Evolutionary conservation across 108 stramenopile species (phyloP).

Genomic region (Hondaea fermentalgiana): DNA sequence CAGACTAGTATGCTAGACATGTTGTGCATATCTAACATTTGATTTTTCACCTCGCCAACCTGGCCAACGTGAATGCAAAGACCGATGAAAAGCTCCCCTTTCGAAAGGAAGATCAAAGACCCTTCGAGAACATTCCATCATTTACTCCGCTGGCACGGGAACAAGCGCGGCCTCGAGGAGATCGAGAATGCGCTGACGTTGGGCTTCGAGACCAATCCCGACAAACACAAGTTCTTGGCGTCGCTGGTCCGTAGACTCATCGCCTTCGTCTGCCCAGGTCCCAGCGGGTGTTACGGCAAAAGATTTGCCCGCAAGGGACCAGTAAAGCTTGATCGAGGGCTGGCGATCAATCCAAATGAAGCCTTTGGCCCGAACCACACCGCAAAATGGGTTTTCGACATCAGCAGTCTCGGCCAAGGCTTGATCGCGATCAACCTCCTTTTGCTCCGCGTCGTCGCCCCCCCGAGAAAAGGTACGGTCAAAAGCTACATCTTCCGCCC

Average conservation of each 20-base stretch:
- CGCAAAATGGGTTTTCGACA: not conserved
- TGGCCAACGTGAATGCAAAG: no score
- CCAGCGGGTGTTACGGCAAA: not conserved
- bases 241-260: no score
- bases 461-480: not conserved
- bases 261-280: not conserved
- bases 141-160: not conserved
- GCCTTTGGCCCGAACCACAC: not conserved
- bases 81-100: no score
- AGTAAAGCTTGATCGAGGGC: not conserved
- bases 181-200: not conserved
- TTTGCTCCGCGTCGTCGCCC: no score
- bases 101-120: no score
- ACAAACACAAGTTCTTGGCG: not conserved
- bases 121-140: no score
- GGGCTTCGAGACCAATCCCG: not conserved
- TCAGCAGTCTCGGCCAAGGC: no score
- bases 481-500: not conserved
- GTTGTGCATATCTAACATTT: no score
- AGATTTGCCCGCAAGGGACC: not conserved
- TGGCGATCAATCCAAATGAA: not conserved
- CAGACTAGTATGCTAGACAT: no score
- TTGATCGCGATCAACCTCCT: no score
- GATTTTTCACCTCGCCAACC: no score
- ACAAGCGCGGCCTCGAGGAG: not conserved